A percentile compares a stretch with the other conserved stretches of the same genome.
phyloP scores from a whole-genome alignment of 2,329 filamentous ascomycete species.

The Aurifilum marmelostoma region DNA sequence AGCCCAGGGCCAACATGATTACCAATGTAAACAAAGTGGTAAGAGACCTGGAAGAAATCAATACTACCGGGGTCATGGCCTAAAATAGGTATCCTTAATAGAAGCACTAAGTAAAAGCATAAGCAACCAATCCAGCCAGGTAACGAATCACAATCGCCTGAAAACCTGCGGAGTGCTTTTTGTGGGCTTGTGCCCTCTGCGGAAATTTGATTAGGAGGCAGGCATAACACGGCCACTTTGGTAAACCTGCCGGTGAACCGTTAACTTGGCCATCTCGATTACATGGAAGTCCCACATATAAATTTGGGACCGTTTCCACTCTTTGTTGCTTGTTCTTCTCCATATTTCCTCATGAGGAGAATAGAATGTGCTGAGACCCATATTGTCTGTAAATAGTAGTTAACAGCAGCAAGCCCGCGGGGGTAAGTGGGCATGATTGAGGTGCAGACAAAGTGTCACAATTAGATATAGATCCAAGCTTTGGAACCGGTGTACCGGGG shows the following conservation, averaged over 20 bases:
- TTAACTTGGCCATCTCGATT: not conserved
- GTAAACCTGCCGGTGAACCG: not conserved
- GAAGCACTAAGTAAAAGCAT: not conserved
- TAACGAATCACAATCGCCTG: not conserved
- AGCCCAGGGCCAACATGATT: no score
- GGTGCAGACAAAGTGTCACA: not conserved
- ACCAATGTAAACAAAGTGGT: no score
- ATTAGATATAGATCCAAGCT: not conserved
- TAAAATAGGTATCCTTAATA: not conserved
- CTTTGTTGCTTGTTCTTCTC: not conserved
- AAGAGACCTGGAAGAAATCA: no score
- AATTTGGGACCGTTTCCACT: not conserved
- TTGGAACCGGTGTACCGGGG: not conserved
- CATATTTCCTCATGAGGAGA: not conserved
- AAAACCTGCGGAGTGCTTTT: not conserved
- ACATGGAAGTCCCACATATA: not conserved
- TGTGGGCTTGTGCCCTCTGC: not conserved
- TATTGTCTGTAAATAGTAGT: no score
- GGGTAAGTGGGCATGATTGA: not conserved
- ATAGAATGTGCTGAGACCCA: not conserved
- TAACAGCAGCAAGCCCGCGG: no score
- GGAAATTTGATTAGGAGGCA: conserved; percentile 4
- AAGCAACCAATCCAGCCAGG: not conserved
- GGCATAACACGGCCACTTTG: not conserved
- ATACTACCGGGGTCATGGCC: not conserved